Evolutionary conservation across 164 flowering plant genomes (phyloP).

Genomic region (Buxus sempervirens): DNA sequence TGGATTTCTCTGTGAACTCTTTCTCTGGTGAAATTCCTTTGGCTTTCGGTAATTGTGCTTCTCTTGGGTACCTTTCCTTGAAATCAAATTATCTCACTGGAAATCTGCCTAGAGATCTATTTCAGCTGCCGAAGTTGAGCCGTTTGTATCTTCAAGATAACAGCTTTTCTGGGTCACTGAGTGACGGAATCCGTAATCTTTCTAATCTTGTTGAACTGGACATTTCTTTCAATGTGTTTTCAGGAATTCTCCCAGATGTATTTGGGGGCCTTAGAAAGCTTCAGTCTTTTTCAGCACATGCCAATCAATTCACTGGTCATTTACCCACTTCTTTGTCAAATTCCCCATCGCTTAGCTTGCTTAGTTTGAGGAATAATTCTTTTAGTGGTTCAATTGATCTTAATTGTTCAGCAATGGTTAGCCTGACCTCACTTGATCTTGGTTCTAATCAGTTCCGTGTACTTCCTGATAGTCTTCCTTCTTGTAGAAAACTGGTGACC

Average conservation of each 20-base stretch:
- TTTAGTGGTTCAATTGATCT: conserved; percentile 37
- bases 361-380: conserved; percentile 59
- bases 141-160: conserved; percentile 37
- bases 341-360: conserved; percentile 33
- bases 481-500: conserved; percentile 33
- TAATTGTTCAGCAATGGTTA: conserved; percentile 49
- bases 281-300: conserved; percentile 31
- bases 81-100: conserved; percentile 37
- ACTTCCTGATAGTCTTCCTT: conserved; percentile 46
- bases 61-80: conserved; percentile 31
- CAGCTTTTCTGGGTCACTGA: conserved; percentile 36
- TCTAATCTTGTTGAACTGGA: conserved; percentile 47
- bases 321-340: conserved; percentile 52
- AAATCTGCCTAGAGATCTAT: conserved; percentile 33
- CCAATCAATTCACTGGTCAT: conserved; percentile 42
- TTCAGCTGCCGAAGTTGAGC: conserved; percentile 23
- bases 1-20: conserved; percentile 32
- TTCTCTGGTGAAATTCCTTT: conserved; percentile 34
- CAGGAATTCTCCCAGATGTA: conserved; percentile 51
- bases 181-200: conserved; percentile 42
- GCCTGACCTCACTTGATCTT: conserved; percentile 46
- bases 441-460: conserved; percentile 44
- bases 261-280: conserved; percentile 30
- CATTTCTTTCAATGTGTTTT: conserved; percentile 43
- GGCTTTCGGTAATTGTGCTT: conserved; percentile 38